Evolutionary conservation across 1,284 basidiomycete genomes (phyloP), one percentile per base, ranked within the genome.

Genomic region (Cutaneotrichosporon arboriforme): DNA sequence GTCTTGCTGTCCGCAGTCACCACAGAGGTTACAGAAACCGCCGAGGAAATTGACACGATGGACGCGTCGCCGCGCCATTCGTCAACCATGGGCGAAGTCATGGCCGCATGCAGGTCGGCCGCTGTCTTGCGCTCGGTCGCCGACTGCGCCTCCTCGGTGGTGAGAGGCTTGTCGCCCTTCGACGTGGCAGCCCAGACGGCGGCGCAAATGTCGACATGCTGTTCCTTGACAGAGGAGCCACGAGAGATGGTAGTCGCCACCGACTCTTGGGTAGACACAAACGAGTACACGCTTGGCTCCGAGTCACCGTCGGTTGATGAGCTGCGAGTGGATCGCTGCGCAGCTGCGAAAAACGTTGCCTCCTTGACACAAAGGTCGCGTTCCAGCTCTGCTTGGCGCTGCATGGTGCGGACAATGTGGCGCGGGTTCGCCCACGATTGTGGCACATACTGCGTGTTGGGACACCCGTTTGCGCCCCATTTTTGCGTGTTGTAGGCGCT

Each of bases 401-500:
- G 74, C 65, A 83, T 82, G 17, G 89, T 77, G 34, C 80, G 75
- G 41, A 76, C 71, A 52, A 84, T 83, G 43, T 84, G 79, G 20
- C 81, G 79, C 2, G 88, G 88, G 46, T 83, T 77, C 54, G 84
- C 81, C 38, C 87, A 68, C 18, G 85, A 87, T 43, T 90, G 76
- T 0, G 89, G 89, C 1, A 83, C 73, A 64, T 91, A 92, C 22
- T 47, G 37, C 0, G 42, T 72, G 17, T 56, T 53, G 7, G 61
- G 63, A 3, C 69, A 59, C 26, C 71, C 87, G 63, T 78, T 72
- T 4, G 79, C 76, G 13, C 87, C 88, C 61, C 82, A 85, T 70
- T 90, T 90, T n/a, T 83, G 72, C 52, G 81, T 78, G 63, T 82
- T 86, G 72, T 91, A 90, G 43, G 87, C 84, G 72, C 85, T 87